Conservation (phyloP, 305 asterid genomes). For the Solanum aculeatissimum region DNA sequence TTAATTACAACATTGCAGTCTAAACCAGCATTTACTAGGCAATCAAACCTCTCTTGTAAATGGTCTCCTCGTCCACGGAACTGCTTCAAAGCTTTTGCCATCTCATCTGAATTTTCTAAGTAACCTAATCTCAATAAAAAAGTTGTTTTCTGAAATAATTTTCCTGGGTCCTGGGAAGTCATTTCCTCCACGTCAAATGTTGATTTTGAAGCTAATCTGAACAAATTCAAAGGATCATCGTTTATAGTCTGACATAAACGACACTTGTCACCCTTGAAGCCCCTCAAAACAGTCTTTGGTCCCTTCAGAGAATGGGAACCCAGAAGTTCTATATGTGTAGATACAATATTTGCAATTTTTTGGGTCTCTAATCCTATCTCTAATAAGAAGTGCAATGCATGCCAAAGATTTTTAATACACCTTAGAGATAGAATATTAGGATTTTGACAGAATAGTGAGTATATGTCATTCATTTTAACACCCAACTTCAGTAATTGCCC, state of each 20-base stretch:
- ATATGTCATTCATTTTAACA: constrained; percentile 31
- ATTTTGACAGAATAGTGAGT: constrained; percentile 27
- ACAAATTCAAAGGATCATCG: constrained; percentile 40
- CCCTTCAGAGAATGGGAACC: constrained; percentile 50
- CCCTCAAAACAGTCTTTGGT: constrained; percentile 44
- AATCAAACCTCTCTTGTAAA: constrained; percentile 80
- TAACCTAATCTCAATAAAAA: constrained; percentile 64
- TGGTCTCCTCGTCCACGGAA: constrained; percentile 93
- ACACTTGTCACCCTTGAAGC: constrained; percentile 34
- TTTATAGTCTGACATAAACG: constrained; percentile 36
- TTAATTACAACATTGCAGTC: constrained; percentile 43
- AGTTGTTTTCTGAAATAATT: constrained; percentile 34
- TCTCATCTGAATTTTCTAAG: constrained; percentile 67
- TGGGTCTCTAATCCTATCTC: constrained; percentile 48
- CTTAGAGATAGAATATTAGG: constrained; percentile 47
- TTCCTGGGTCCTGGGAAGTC: constrained; percentile 44
- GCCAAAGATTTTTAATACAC: constrained; percentile 45
- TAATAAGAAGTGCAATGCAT: constrained; percentile 43
- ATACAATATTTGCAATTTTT: constrained; percentile 27
- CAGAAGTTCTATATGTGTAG: constrained; percentile 32
- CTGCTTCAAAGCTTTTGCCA: constrained; percentile 56
- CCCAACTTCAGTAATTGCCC: constrained; percentile 67
- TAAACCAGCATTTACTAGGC: constrained; percentile 61
- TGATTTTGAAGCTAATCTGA: constrained; percentile 41
- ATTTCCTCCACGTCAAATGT: constrained; percentile 12